Base-by-base conservation (phyloP, 1,284 basidiomycete species). In the Puccinia novopanici region DNA sequence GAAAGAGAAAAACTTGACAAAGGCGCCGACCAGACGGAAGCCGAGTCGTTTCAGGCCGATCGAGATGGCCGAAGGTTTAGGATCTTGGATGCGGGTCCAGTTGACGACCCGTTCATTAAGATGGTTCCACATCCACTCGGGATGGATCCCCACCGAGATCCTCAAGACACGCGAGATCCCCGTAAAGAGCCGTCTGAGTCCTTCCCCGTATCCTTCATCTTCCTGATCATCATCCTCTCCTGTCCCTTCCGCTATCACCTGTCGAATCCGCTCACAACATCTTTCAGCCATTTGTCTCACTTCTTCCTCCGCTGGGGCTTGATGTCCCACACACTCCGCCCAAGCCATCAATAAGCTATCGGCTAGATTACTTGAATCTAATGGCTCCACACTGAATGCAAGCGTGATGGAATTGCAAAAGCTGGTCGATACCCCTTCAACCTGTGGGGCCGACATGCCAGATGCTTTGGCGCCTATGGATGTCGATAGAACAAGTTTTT, bases 361-460 rank as follows among this genome's bases (percentile, higher is more conserved):
- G 15, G 42, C 55, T 45, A 75, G 24, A 63, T 75, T 61, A 5
- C n/a, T 12, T 0, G 59, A 19, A 34, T 75, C 73, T 55, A 65
- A 48, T 34, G 73, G 57, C 48, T 75, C 73, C 12, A 37, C 73
- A 50, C 13, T 48, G 24, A 75, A 65, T 50, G 57, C 57, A 61
- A 42, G 27, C 13, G 57, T 75, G 50, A 75, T 75, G 19, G 73
- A 75, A 50, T 75, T 48, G 59, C 73, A 75, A 63, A 75, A 75
- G 24, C 73, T 75, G 42, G 73, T 75, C 27, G 57, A 75, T 8
- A 63, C 42, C 9, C 55, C 73, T 61, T 52, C 42, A 1, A 75
- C 34, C 50, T 65, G 73, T 42, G 63, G 37, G 24, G 59, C n/a
- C 19, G 57, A 19, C 59, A 75, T 75, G 24, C 55, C 73, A 27